Conservation (phyloP, 805 yeast species). For the Nakazawaea anatomiae region DNA sequence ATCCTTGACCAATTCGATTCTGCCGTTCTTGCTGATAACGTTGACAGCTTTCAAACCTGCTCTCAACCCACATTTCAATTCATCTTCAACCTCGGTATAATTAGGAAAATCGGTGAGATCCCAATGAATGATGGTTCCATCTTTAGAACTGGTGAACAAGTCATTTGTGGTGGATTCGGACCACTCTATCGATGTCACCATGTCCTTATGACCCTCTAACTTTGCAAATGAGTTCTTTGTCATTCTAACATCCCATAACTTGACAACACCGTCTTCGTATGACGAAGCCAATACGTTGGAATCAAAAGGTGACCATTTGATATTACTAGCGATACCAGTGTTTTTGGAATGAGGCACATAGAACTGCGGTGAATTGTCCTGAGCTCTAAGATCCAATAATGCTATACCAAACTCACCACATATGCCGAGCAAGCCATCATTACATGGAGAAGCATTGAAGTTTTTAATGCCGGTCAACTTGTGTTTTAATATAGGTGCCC, state of each 20-base stretch:
- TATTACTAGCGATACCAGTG: slow-evolving; percentile 29
- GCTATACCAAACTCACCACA: slow-evolving; percentile 74
- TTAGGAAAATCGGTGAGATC: slow-evolving; percentile 31
- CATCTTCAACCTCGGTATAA: slow-evolving; percentile 12
- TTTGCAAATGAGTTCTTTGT: slow-evolving; percentile 44
- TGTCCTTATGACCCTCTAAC: slow-evolving; percentile 50
- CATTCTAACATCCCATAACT: slow-evolving; percentile 74
- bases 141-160: slow-evolving; percentile 53
- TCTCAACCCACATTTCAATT: slow-evolving; percentile 34
- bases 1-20: slow-evolving; percentile 19
- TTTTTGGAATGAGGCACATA: slow-evolving; percentile 34
- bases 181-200: slow-evolving; percentile 60
- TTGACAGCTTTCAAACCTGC: slow-evolving; percentile 39
- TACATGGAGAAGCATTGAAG: slow-evolving; percentile 42
- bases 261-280: slow-evolving; percentile 46
- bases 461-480: slow-evolving; percentile 42
- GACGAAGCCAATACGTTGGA: slow-evolving; percentile 61
- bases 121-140: slow-evolving; percentile 70
- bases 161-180: slow-evolving; percentile 21
- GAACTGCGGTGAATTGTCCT: slow-evolving; percentile 29
- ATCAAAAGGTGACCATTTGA: slow-evolving; percentile 61
- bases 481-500: slow-evolving; percentile 52
- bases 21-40: slow-evolving; percentile 26
- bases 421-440: slow-evolving; percentile 51
- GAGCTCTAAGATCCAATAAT: slow-evolving; percentile 60